phyloP scores from a whole-genome alignment of 306 rosid species.

The Prunus dulcis region DNA sequence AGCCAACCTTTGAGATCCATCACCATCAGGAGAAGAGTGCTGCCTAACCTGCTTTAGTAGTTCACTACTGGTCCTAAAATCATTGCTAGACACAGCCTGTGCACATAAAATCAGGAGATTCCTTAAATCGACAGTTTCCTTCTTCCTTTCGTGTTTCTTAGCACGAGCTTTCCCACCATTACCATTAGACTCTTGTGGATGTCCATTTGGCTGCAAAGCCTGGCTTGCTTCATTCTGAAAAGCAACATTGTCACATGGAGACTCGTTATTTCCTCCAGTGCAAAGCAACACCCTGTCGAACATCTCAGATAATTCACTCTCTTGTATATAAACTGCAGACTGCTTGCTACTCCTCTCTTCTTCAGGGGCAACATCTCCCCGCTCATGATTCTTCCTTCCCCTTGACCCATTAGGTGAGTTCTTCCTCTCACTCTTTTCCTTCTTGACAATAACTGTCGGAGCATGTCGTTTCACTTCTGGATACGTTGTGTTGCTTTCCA shows the following conservation, averaged over 20 bases:
- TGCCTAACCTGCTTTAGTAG: slow-evolving; percentile 36
- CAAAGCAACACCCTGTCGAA: slow-evolving; percentile 39
- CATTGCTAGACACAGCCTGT: slow-evolving; percentile 33
- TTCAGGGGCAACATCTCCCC: slow-evolving; percentile 28
- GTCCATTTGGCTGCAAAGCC: slow-evolving; percentile 16
- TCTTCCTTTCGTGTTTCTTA: slow-evolving; percentile 25
- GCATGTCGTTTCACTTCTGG: slow-evolving; percentile 23
- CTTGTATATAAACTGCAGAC: slow-evolving; percentile 31
- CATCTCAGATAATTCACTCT: slow-evolving; percentile 29
- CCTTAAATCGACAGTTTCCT: slow-evolving; percentile 34
- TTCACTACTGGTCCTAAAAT: slow-evolving; percentile 20
- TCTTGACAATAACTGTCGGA: slow-evolving; percentile 13
- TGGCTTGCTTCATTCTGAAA: slow-evolving; percentile 14
- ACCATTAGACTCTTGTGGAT: slow-evolving; percentile 10
- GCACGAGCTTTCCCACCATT: slow-evolving; percentile 23
- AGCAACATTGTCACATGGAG: slow-evolving; percentile 12
- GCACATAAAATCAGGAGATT: slow-evolving; percentile 37
- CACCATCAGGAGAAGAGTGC: slow-evolving; percentile 36
- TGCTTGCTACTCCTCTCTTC: slow-evolving; percentile 45
- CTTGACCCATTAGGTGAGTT: slow-evolving; percentile 27
- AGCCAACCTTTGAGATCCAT: slow-evolving; percentile 39
- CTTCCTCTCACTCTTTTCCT: slow-evolving; percentile 36
- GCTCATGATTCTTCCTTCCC: slow-evolving; percentile 39
- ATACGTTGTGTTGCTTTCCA: slow-evolving; percentile 24
- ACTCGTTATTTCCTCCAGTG: neutral